Evolutionary conservation across 2,329 filamentous ascomycete genomes (phyloP), one percentile per base, ranked within the genome.

Genomic region (Fusarium verrucosum): DNA sequence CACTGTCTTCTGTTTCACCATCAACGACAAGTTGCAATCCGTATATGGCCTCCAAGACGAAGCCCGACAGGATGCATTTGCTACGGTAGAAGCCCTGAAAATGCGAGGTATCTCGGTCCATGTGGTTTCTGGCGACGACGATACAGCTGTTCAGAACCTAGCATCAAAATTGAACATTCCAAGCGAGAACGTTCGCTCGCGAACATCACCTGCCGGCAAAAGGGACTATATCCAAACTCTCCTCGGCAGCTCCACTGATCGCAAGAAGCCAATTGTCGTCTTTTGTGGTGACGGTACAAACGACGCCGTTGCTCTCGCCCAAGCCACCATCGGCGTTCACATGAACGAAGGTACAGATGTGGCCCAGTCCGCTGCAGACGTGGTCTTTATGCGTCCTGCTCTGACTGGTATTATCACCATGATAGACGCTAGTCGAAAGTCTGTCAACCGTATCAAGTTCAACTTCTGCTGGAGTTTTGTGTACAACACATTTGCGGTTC

Each of bases 251-350:
- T 20, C 50, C 1, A 32, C 35, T 11, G 63, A 65, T 9, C 28
- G 32, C 7, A 69, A 69, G 30, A 63, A 71, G 36, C 69, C 77
- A 0, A 74, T 83, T 2, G 83, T 92, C 17, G 75, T 93, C 7
- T 94, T 94, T 74, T 84, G 85, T 46, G 91, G 91, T 30, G 91
- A 94, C 68, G 92, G 92, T 3, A 92, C 89, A 14, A 94, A 94
- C 73, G 91, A 94, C 70, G 89, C 91, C 0, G 81, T 86, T 4
- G 91, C 91, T 0, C 81, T 94, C 4, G 87, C 89, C 1, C 85
- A 88, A 71, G 89, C 92, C 2, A 84, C 84, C 7, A 83, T 94
- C 25, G 92, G 92, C 25, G 80, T 93, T 0, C 89, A 92, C 65
- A 85, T 94, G 72, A 84, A 84, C 57, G 74, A 77, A 38, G 81